Evolutionary conservation across 768 basidiomycete species (phyloP).

Genomic region (Kwoniella mangroviensis): DNA sequence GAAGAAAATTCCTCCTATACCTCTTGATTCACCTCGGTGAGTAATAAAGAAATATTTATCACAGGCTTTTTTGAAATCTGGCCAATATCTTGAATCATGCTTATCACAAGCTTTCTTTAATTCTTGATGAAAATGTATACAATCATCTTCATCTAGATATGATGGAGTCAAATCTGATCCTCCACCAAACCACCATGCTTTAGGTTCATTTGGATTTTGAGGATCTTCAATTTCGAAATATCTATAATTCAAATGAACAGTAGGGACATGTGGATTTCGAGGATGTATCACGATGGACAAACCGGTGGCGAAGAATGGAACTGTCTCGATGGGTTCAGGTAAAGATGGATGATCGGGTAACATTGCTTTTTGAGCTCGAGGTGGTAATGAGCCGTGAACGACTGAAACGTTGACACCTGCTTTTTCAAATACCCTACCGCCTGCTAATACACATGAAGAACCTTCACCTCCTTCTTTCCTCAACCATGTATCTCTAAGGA

Average conservation of each 20-base stretch:
- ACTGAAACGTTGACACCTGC: constrained; percentile 94
- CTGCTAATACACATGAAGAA: constrained; percentile 75
- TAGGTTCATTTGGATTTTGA: constrained; percentile 45
- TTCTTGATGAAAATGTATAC: constrained; percentile 79
- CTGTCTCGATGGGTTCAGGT: constrained; percentile 57
- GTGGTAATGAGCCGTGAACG: constrained; percentile 85
- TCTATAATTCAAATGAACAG: constrained; percentile 93
- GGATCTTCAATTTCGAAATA: constrained; percentile 85
- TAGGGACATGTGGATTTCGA: constrained; percentile 88
- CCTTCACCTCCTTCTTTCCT: constrained; percentile 71
- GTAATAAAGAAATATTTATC: constrained; percentile 95
- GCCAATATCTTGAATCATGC: constrained; percentile 72
- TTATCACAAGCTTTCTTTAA: constrained; percentile 75
- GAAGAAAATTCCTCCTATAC: constrained; percentile 94
- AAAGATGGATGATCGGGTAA: constrained; percentile 79
- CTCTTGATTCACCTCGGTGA: constrained; percentile 81
- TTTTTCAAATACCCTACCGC: constrained; percentile 78
- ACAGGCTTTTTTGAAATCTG: constrained; percentile 90
- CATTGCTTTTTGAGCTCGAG: constrained; percentile 91
- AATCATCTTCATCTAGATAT: constrained; percentile 88
- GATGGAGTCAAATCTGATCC: constrained; percentile 93
- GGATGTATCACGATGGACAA: constrained; percentile 93
- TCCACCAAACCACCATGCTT: constrained; percentile 99
- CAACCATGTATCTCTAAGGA: constrained; percentile 77
- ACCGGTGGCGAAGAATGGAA: constrained; percentile 93